Base-by-base conservation (phyloP, 768 basidiomycete species). In the Auricularia sp. region DNA sequence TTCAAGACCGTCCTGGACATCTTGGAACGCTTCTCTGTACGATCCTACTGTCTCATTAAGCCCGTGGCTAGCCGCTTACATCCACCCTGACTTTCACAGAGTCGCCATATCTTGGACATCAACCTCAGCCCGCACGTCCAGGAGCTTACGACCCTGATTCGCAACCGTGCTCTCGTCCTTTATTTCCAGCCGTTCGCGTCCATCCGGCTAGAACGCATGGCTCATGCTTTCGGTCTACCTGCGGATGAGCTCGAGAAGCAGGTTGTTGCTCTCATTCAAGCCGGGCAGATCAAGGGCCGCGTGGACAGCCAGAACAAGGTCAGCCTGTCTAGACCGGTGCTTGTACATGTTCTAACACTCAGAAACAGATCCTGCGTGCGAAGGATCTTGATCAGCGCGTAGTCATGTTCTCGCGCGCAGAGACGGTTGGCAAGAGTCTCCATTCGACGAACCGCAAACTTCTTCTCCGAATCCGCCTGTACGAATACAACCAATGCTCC, bases 141-240 rank as follows among this genome's bases (percentile, higher is more conserved):
- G 62, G 81, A 81, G 11, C 78, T 98, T 61, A 83, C 83, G 44
- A 81, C 80, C 69, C 79, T 84, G 36, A 89, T 98, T 74, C 85
- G 85, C 47, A 85, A 88, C 68, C 86, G 85, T 66, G 88, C 92
- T 0, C 80, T 98, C 61, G 79, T 84, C n/a, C 83, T 93, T 61
- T 98, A 95, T 76, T 94, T 97, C 79, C 83, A 87, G 69, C 95
- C 95, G 0, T 98, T 94, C 74, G 82, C 89, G 34, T 85, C 90
- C 8, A 92, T 97, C 72, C 81, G 85, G 54, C 82, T 98, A 35
- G 86, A 88, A 54, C 83, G 88, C 42, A 95, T 97, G 92, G 86
- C 89, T 44, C 73, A 76, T 2, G 92, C 94, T 10, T 96, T 98
- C 70, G 94, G 94, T 2, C 88, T 90, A 85, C 79, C 80, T 0